phyloP scores from a whole-genome alignment of 768 basidiomycete species.

The Mycena maculata region DNA sequence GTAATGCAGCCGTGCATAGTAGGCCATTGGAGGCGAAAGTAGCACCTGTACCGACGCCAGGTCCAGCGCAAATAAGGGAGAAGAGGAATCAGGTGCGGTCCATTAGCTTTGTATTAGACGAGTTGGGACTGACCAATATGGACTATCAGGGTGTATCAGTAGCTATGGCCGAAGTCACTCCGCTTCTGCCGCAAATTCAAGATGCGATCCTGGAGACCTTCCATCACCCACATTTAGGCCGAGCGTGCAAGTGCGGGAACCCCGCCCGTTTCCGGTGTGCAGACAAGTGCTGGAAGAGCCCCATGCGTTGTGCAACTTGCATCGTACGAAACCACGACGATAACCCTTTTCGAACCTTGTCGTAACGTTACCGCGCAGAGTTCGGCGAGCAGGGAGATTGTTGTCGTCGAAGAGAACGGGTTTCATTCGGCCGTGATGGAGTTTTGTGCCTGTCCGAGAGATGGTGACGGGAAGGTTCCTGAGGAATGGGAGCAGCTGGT shows the following conservation, averaged over 20 bases:
- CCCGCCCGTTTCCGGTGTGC: background rate
- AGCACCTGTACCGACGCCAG: too few relatives aligned
- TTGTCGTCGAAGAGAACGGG: background rate
- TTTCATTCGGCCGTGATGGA: background rate
- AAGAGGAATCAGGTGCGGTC: too few relatives aligned
- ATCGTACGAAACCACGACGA: background rate
- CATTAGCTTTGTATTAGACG: too few relatives aligned
- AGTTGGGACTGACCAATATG: too few relatives aligned
- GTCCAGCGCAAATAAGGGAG: too few relatives aligned
- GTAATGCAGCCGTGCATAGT: too few relatives aligned
- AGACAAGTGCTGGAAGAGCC: background rate
- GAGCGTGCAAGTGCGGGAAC: background rate
- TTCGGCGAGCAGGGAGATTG: background rate
- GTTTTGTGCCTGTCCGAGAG: background rate
- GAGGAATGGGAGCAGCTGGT: constrained; percentile 2
- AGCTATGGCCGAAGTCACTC: background rate
- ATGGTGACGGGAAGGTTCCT: background rate
- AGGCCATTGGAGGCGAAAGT: too few relatives aligned
- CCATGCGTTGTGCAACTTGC: background rate
- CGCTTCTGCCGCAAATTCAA: background rate
- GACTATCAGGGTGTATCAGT: too few relatives aligned
- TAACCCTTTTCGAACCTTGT: background rate
- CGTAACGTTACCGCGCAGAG: background rate
- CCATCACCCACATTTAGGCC: background rate
- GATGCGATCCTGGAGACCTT: background rate